Conservation (phyloP, 768 basidiomycete genomes). For the Kwoniella sp. region DNA sequence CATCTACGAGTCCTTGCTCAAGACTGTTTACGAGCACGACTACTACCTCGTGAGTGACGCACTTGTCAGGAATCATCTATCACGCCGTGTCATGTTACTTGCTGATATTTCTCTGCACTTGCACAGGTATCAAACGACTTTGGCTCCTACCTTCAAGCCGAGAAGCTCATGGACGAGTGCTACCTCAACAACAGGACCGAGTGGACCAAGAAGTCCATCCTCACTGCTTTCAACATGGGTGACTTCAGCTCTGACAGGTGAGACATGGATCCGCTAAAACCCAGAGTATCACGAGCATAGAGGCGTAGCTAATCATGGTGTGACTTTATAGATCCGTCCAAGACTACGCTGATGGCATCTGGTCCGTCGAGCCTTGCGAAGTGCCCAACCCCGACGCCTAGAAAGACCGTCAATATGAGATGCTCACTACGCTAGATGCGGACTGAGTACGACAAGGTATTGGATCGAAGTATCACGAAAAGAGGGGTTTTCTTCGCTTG, state of each 20-base stretch:
- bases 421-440: neutral
- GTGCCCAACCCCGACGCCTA: slow-evolving; percentile 37
- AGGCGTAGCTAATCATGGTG: neutral
- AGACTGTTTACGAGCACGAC: slow-evolving; percentile 46
- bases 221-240: slow-evolving; percentile 70
- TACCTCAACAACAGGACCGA: slow-evolving; percentile 73
- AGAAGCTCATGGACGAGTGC: slow-evolving; percentile 83
- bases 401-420: neutral
- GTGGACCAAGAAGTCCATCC: slow-evolving; percentile 76
- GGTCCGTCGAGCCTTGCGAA: slow-evolving; percentile 36
- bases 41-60: slow-evolving; percentile 49
- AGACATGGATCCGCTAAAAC: neutral
- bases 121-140: slow-evolving; percentile 83
- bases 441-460: neutral
- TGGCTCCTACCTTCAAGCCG: slow-evolving; percentile 83
- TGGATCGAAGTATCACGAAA: neutral
- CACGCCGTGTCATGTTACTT: too few relatives aligned
- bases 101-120: too few relatives aligned
- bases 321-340: slow-evolving; percentile 64
- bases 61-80: too few relatives aligned
- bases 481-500: neutral
- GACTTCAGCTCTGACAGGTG: slow-evolving; percentile 89
- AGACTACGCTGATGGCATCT: slow-evolving; percentile 74
- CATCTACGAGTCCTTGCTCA: slow-evolving; percentile 73
- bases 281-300: neutral